A percentile compares a stretch with the other conserved stretches of the same genome.
phyloP scores from a whole-genome alignment of 805 yeast genomes.

The Cyberlindnera euphorbiiphila region DNA sequence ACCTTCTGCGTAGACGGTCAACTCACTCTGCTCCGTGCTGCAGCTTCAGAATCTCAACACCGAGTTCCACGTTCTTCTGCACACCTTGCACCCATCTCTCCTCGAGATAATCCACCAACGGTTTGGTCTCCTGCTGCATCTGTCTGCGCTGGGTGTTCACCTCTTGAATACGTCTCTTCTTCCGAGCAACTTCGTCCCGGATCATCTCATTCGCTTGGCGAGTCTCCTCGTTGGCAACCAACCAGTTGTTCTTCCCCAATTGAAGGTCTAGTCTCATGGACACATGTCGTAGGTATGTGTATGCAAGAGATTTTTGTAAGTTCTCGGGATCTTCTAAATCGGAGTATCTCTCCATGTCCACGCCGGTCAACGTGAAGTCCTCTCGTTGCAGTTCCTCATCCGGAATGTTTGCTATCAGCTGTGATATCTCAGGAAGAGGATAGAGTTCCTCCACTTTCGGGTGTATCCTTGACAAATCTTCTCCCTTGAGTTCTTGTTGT shows the following conservation, averaged over 20 bases:
- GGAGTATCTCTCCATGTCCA: slow-evolving; percentile 34
- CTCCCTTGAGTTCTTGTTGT: slow-evolving; percentile 12
- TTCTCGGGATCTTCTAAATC: slow-evolving; percentile 26
- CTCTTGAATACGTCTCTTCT: slow-evolving; percentile 41
- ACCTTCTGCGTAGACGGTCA: too few species aligned
- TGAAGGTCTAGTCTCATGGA: slow-evolving; percentile 37
- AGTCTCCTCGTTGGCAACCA: slow-evolving; percentile 33
- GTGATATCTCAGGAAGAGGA: slow-evolving; percentile 17
- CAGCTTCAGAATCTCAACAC: slow-evolving; percentile 31
- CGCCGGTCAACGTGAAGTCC: slow-evolving; percentile 29
- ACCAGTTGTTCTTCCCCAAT: slow-evolving; percentile 36
- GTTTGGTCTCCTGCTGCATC: slow-evolving; percentile 41
- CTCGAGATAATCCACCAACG: slow-evolving; percentile 41
- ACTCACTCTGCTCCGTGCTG: slow-evolving; percentile 2
- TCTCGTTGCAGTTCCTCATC: slow-evolving; percentile 17
- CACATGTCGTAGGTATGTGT: slow-evolving; percentile 32
- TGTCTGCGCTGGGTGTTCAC: slow-evolving; percentile 39
- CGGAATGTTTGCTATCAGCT: slow-evolving; percentile 3
- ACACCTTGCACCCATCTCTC: slow-evolving; percentile 47
- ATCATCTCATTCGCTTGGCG: slow-evolving; percentile 29
- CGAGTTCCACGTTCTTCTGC: slow-evolving; percentile 31
- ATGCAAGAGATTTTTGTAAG: slow-evolving; percentile 26
- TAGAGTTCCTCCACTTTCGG: slow-evolving; percentile 21
- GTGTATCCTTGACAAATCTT: slow-evolving; percentile 11
- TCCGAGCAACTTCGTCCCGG: slow-evolving; percentile 31